Evolutionary conservation across 345 rosid genomes (phyloP).

Genomic region (Brassica cretica): DNA sequence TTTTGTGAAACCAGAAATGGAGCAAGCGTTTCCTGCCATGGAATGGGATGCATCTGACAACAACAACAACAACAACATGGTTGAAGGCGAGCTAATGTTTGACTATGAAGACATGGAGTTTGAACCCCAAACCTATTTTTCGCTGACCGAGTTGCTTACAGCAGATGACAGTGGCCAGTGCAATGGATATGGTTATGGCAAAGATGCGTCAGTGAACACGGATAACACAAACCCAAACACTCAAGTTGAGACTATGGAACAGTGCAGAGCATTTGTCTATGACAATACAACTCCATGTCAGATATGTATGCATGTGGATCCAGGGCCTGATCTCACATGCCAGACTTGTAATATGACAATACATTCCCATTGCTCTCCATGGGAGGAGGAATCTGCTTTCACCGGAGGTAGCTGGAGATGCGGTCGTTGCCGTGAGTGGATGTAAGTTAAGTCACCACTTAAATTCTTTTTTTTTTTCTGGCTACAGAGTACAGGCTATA

Average conservation of each 20-base stretch:
- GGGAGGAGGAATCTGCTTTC: conserved; percentile 54
- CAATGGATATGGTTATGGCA: conserved; percentile 46
- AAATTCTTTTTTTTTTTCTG: not conserved
- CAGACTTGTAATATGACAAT: conserved; percentile 55
- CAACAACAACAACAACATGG: conserved; percentile 11
- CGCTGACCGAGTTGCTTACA: conserved; percentile 76
- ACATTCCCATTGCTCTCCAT: conserved; percentile 75
- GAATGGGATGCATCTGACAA: conserved; percentile 59
- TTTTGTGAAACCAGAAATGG: conserved; percentile 37
- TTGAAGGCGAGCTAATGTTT: conserved; percentile 46
- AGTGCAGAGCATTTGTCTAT: not conserved
- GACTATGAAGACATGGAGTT: conserved; percentile 89
- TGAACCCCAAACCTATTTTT: conserved; percentile 96
- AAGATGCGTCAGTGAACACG: conserved; percentile 22
- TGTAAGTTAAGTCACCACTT: not conserved
- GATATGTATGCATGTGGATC: conserved; percentile 57
- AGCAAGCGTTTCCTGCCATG: conserved; percentile 40
- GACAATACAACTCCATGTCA: conserved; percentile 44
- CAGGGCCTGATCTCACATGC: conserved; percentile 68
- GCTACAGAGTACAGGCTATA: conserved; percentile 12
- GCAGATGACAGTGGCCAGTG: conserved; percentile 58
- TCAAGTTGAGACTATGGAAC: conserved; percentile 36
- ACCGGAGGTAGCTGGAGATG: conserved; percentile 69
- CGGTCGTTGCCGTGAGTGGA: conserved; percentile 81
- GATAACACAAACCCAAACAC: conserved; percentile 48